Conservation (phyloP, 108 stramenopile species). For the Stephanodiscus minutulus region DNA sequence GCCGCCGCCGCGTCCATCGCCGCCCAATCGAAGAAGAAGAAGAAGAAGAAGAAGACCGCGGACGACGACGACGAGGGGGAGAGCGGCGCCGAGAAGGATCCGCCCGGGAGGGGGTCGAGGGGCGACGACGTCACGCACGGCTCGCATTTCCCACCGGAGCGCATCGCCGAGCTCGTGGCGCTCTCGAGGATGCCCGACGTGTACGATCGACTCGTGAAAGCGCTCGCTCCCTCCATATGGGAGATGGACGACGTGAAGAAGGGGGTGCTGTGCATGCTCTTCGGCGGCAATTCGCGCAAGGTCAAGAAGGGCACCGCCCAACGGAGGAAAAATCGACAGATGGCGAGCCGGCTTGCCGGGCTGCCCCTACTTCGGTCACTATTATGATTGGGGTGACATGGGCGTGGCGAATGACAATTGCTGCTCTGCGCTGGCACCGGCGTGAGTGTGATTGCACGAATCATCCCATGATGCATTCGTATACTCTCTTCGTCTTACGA, state of each 20-base stretch:
- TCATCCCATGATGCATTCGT: too few species aligned
- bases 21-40: slow-evolving; percentile 29
- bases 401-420: too few species aligned
- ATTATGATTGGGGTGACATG: too few species aligned
- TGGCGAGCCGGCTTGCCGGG: too few species aligned
- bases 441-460: too few species aligned
- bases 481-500: too few species aligned
- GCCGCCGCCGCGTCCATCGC: slow-evolving; percentile 34
- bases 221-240: slow-evolving; percentile 98
- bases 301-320: too few species aligned
- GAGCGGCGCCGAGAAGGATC: slow-evolving; percentile 23
- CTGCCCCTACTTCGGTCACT: too few species aligned
- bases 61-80: slow-evolving; percentile 17
- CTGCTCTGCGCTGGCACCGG: too few species aligned
- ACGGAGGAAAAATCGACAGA: too few species aligned
- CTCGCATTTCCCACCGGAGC: slow-evolving; percentile 53
- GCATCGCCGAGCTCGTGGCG: slow-evolving; percentile 68
- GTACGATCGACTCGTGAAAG: slow-evolving; percentile 82
- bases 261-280: slow-evolving; percentile 97
- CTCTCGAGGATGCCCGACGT: slow-evolving; percentile 78
- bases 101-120: slow-evolving; percentile 26
- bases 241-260: slow-evolving; percentile 99
- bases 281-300: too few species aligned
- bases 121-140: slow-evolving; percentile 46
- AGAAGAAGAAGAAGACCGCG: slow-evolving; percentile 23